A percentile compares a stretch with the other conserved stretches of the same genome.
Evolutionary conservation across 495 filamentous ascomycete genomes (phyloP).

Genomic region (Tuber aestivum): DNA sequence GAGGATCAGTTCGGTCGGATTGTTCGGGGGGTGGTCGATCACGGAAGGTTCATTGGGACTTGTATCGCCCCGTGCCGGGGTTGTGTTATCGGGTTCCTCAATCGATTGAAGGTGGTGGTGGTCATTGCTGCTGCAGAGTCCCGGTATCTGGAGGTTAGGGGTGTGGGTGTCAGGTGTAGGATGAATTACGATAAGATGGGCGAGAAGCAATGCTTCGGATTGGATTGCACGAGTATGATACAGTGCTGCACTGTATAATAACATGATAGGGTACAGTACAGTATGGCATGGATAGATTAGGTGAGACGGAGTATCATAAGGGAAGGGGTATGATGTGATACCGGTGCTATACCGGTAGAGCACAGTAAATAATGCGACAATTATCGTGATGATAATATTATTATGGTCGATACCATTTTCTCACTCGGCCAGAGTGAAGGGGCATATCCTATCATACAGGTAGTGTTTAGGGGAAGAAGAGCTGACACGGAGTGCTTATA

Average conservation of each 20-base stretch:
- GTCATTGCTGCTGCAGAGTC: slow-evolving; percentile 8
- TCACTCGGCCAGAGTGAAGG: background rate
- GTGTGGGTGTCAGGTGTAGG: slow-evolving; percentile 1
- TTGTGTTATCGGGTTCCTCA: background rate
- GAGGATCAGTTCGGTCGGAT: background rate
- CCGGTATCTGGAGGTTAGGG: background rate
- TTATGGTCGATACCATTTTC: background rate
- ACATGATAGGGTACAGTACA: too few species aligned
- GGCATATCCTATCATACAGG: too few species aligned
- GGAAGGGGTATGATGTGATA: background rate
- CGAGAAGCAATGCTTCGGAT: background rate
- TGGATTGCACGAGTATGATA: background rate
- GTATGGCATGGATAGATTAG: too few species aligned
- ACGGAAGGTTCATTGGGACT: background rate
- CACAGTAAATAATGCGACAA: background rate
- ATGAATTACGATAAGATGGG: background rate
- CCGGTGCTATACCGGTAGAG: background rate
- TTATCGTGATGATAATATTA: background rate
- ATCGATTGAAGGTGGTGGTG: background rate
- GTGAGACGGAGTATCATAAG: background rate
- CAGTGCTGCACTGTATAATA: too few species aligned
- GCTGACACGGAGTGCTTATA: background rate
- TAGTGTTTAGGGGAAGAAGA: background rate
- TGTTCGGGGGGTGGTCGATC: background rate
- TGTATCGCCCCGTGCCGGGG: background rate